Conservation (phyloP, 192 early-diverging fungal species). For the Lobosporangium transversale region DNA sequence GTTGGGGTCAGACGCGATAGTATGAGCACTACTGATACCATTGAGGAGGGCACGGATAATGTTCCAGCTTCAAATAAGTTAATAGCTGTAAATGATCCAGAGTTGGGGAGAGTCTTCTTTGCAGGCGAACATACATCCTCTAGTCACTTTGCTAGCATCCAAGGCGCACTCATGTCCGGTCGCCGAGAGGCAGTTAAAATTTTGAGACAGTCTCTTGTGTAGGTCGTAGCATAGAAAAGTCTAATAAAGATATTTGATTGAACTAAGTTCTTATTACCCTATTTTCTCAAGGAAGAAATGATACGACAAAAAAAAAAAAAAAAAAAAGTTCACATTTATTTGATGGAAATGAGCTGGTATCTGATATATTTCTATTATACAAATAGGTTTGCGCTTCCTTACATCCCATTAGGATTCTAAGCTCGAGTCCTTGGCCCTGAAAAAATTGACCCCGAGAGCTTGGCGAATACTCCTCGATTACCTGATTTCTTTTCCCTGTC, state of each 20-base stretch:
- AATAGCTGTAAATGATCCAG: conserved; percentile 20
- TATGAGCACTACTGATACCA: not conserved
- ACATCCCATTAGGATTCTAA: no score
- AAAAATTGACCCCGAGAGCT: not conserved
- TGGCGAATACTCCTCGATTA: not conserved
- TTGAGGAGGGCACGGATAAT: not conserved
- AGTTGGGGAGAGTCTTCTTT: conserved; percentile 48
- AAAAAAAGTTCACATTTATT: no score
- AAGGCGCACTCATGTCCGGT: conserved; percentile 59
- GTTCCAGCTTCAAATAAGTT: not conserved
- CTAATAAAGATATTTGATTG: no score
- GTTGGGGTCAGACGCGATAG: conserved; percentile 23
- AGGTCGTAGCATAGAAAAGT: no score
- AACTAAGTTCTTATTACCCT: no score
- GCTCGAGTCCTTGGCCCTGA: no score
- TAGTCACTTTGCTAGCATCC: conserved; percentile 54
- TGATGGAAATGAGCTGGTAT: no score
- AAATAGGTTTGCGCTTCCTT: no score
- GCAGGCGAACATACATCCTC: conserved; percentile 58
- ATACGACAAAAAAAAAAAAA: no score
- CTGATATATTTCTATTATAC: no score
- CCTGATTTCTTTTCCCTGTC: not conserved
- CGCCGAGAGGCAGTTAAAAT: conserved; percentile 38
- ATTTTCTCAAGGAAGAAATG: no score
- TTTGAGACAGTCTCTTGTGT: conserved; percentile 8